Evolutionary conservation across 441 rosid genomes (phyloP).

Genomic region (Pelargonium citronellum): DNA sequence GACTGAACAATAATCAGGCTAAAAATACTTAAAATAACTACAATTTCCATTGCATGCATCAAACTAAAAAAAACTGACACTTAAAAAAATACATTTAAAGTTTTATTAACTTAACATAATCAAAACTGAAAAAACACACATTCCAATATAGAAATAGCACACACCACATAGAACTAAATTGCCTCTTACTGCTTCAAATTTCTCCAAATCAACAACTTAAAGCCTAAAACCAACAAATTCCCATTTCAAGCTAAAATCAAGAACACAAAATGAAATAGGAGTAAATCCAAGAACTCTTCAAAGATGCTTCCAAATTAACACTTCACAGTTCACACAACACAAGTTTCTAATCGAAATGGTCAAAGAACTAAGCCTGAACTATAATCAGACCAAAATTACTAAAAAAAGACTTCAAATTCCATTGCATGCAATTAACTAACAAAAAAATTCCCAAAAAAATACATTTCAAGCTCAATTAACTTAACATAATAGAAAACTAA

Average conservation of each 20-base stretch:
- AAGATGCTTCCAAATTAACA: no score
- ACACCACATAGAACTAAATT: constrained; percentile 5
- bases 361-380: neutral
- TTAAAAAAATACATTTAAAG: neutral
- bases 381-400: neutral
- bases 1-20: no score
- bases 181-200: constrained; percentile 11
- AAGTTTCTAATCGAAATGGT: neutral
- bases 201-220: neutral
- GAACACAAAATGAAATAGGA: neutral
- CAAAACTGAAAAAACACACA: constrained; percentile 5
- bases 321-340: neutral
- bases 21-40: no score
- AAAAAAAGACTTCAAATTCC: neutral
- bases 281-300: neutral
- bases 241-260: neutral
- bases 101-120: neutral
- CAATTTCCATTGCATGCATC: no score
- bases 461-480: constrained; percentile 15
- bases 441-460: neutral
- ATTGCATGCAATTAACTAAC: neutral
- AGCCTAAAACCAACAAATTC: neutral
- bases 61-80: neutral
- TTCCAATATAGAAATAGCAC: neutral
- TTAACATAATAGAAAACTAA: neutral